Conservation (phyloP, 768 basidiomycete species). For the Trametes coccinea region DNA sequence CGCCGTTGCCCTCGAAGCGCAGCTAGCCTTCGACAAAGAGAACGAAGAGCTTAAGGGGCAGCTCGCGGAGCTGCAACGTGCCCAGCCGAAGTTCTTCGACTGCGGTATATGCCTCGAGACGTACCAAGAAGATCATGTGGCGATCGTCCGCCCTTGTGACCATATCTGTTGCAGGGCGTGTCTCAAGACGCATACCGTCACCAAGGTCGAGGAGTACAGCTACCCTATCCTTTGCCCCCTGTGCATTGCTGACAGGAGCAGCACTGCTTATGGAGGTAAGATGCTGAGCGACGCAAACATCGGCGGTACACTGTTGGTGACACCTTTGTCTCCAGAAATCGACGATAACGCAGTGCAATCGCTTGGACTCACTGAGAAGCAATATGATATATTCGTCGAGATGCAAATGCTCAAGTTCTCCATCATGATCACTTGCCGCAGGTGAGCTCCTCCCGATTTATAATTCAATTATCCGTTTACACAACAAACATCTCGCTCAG, state of each 20-base stretch:
- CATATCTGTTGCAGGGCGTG: conserved; percentile 60
- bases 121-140: conserved; percentile 42
- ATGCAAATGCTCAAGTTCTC: conserved; percentile 48
- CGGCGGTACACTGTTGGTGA: background rate
- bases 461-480: too few relatives aligned
- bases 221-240: conserved; percentile 65
- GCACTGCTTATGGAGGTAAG: conserved; percentile 36
- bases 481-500: conserved; percentile 31
- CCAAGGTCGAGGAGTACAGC: conserved; percentile 51
- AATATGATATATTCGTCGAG: conserved; percentile 44
- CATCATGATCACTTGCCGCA: conserved; percentile 49
- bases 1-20: conserved; percentile 30
- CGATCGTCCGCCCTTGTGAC: conserved; percentile 44
- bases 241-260: conserved; percentile 40
- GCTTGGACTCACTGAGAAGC: conserved; percentile 46
- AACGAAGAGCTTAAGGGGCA: conserved; percentile 40
- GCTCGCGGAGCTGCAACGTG: conserved; percentile 30
- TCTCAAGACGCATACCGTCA: conserved; percentile 41
- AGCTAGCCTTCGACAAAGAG: conserved; percentile 44
- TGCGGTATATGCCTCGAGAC: conserved; percentile 62
- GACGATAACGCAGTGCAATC: conserved; percentile 41
- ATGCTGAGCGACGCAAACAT: background rate
- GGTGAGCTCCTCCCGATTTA: conserved; percentile 35
- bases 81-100: conserved; percentile 40
- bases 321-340: conserved; percentile 36